Evolutionary conservation across 768 basidiomycete species (phyloP).

Genomic region (Amanita subjunquillea): DNA sequence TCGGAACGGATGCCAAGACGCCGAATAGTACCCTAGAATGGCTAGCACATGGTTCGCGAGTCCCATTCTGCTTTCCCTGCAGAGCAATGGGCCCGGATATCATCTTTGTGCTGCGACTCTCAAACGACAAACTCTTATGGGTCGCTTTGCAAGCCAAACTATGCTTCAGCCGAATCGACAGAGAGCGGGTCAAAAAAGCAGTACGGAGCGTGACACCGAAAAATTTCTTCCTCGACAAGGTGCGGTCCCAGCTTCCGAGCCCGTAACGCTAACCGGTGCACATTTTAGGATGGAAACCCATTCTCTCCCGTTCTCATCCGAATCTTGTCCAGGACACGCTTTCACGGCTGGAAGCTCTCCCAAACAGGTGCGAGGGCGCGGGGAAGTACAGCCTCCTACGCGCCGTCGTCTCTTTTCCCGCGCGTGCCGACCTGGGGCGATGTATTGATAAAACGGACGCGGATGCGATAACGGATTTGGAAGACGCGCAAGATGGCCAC

Average conservation of each 20-base stretch:
- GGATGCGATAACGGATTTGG: constrained; percentile 10
- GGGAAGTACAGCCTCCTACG: constrained; percentile 33
- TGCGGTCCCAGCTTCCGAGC: constrained; percentile 6
- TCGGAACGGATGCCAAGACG: constrained; percentile 27
- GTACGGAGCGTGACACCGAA: constrained; percentile 32
- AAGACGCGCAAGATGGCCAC: constrained; percentile 28
- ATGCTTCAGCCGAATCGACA: constrained; percentile 15
- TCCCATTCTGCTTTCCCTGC: constrained; percentile 32
- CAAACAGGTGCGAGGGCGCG: constrained; percentile 22
- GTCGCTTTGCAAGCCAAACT: constrained; percentile 33
- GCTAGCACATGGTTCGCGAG: constrained; percentile 20
- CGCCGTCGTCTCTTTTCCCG: constrained; percentile 30
- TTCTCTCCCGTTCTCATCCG: constrained; percentile 24
- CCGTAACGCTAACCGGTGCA: background rate
- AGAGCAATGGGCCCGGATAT: constrained; percentile 31
- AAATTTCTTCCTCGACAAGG: constrained; percentile 30
- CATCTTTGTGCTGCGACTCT: constrained; percentile 26
- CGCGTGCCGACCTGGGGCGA: constrained; percentile 25
- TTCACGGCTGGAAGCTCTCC: constrained; percentile 18
- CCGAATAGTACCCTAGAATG: constrained; percentile 22
- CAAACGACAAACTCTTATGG: constrained; percentile 26
- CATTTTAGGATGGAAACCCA: constrained; percentile 21
- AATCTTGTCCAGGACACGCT: constrained; percentile 18
- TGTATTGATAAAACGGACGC: constrained; percentile 9
- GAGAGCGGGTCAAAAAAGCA: constrained; percentile 24